These are phyloP conservation scores for Aspergillus bridgeri DNA, from an alignment of 495 filamentous ascomycete species.

Conservation along the genomic window DNA sequence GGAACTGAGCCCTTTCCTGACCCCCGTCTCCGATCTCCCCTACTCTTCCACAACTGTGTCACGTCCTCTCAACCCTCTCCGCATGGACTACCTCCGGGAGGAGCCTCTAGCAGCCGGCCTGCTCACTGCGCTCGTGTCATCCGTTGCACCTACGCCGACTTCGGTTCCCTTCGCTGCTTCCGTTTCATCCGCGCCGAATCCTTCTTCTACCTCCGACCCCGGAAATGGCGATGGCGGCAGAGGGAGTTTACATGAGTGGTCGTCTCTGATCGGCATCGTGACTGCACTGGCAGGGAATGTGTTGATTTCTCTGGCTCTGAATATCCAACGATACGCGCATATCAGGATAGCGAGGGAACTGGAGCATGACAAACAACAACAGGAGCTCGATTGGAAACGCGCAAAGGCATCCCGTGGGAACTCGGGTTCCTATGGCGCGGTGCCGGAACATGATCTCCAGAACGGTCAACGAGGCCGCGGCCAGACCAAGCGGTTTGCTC, in stretches of 20 bases:
- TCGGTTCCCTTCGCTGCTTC: conserved; percentile 9
- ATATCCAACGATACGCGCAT: conserved; percentile 94
- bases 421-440: conserved; percentile 32
- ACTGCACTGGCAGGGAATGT: conserved; percentile 90
- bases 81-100: conserved; percentile 20
- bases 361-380: conserved; percentile 47
- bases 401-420: conserved; percentile 16
- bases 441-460: conserved; percentile 31
- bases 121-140: conserved; percentile 28
- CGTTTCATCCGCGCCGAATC: conserved; percentile 16
- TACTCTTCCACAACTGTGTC: neutral
- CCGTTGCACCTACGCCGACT: conserved; percentile 24
- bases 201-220: conserved; percentile 15
- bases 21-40: neutral
- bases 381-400: conserved; percentile 32
- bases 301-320: conserved; percentile 90
- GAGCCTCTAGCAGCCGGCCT: conserved; percentile 24
- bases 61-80: neutral
- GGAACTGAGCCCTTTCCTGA: conserved; percentile 4
- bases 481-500: conserved; percentile 13
- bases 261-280: conserved; percentile 87
- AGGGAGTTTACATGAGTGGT: conserved; percentile 67
- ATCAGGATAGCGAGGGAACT: conserved; percentile 67
- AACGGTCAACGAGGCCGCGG: conserved; percentile 11
- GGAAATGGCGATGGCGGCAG: conserved; percentile 34